A percentile compares a stretch with the other conserved stretches of the same genome.
Evolutionary conservation across 1,284 basidiomycete genomes (phyloP).

Genomic region (Athelia psychrophila): DNA sequence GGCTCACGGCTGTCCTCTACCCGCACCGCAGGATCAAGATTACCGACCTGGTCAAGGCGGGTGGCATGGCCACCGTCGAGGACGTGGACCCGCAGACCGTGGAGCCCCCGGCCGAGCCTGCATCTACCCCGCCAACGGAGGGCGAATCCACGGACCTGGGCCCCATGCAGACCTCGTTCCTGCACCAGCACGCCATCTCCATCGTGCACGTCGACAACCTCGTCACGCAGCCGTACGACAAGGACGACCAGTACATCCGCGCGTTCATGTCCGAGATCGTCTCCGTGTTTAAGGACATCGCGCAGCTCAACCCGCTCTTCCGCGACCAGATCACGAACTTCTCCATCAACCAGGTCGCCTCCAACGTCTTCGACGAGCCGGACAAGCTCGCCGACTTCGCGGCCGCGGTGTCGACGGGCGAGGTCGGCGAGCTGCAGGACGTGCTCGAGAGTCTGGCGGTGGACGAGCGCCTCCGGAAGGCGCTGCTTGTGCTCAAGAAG

Average conservation of each 20-base stretch:
- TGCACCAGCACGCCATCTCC: constrained; percentile 88
- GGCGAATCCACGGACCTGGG: constrained; percentile 28
- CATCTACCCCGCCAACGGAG: constrained; percentile 35
- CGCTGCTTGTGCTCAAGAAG: constrained; percentile 93
- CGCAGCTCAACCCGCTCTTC: constrained; percentile 96
- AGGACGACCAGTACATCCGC: constrained; percentile 91
- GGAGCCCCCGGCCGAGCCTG: constrained; percentile 36
- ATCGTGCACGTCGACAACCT: constrained; percentile 91
- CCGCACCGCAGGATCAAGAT: constrained; percentile 93
- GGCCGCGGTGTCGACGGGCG: constrained; percentile 92
- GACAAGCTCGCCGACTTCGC: constrained; percentile 99
- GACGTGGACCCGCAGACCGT: constrained; percentile 41
- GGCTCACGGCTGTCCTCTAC: constrained; percentile 92
- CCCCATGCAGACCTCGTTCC: constrained; percentile 84
- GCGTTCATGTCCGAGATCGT: constrained; percentile 98
- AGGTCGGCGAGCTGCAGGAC: constrained; percentile 90
- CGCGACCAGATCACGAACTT: constrained; percentile 98
- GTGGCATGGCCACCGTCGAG: constrained; percentile 49
- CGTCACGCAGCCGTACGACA: constrained; percentile 80
- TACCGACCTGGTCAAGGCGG: constrained; percentile 79
- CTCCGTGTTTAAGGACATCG: constrained; percentile 98
- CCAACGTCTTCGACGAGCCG: constrained; percentile 98
- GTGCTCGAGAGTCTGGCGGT: constrained; percentile 88
- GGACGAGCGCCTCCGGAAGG: constrained; percentile 89
- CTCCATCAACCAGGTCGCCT: constrained; percentile 90